These are phyloP conservation scores for Gossypium thurberi DNA, from an alignment of 345 rosid species.

Conservation along the genomic window DNA sequence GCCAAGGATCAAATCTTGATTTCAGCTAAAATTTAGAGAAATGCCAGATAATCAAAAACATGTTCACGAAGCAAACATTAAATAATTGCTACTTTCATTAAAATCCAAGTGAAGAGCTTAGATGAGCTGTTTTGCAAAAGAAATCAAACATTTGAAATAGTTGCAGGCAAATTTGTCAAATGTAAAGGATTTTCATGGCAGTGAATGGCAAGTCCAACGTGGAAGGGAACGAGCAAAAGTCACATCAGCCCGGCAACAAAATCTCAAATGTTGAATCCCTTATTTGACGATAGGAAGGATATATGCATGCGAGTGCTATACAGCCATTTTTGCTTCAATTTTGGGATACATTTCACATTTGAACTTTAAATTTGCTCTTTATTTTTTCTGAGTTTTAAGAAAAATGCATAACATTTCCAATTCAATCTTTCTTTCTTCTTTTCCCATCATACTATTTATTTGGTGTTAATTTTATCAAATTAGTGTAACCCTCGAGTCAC, in stretches of 20 bases:
- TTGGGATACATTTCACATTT: conserved; percentile 20
- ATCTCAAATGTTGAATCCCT: conserved; percentile 13
- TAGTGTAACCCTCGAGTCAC: too few relatives aligned
- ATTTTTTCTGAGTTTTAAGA: not conserved
- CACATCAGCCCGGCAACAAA: conserved; percentile 36
- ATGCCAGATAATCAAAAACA: not conserved
- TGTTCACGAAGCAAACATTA: not conserved
- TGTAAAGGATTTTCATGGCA: conserved; percentile 12
- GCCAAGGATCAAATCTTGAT: too few relatives aligned
- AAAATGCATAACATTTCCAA: not conserved
- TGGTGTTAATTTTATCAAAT: too few relatives aligned
- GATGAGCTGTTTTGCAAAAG: conserved; percentile 30
- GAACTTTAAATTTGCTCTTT: not conserved
- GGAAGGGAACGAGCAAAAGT: conserved; percentile 16
- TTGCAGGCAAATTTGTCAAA: conserved; percentile 26
- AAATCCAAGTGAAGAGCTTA: conserved; percentile 4
- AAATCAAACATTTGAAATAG: conserved; percentile 5
- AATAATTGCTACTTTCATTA: not conserved
- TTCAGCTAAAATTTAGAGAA: too few relatives aligned
- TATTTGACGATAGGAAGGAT: conserved; percentile 12
- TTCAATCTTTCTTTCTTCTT: not conserved
- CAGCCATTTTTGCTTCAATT: conserved; percentile 17
- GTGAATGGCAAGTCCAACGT: conserved; percentile 12
- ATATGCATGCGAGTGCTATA: conserved; percentile 16
- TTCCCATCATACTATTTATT: too few relatives aligned